Evolutionary conservation across 2,329 filamentous ascomycete species (phyloP), one percentile per base, ranked within the genome.

Genomic region (Xylariaceae sp.): DNA sequence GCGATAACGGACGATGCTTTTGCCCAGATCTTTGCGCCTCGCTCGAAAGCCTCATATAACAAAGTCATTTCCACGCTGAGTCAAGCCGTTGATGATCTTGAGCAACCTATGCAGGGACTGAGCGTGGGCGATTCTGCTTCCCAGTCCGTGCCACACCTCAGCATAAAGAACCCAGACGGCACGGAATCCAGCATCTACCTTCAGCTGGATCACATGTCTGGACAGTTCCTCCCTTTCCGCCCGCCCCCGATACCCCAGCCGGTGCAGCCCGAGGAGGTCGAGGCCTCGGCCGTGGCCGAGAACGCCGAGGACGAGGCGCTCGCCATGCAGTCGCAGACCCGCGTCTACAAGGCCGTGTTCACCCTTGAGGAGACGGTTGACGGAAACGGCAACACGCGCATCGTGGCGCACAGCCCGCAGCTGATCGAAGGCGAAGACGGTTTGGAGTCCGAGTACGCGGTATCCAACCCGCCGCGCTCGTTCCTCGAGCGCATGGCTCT

Each of bases 191-290:
- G 82, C 68, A 74, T 89, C 63, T 84, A 84, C 66, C 77, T 89
- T 60, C 86, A 88, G 68, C 80, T 88, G 57, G 84, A 89, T 72
- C 77, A 87, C 68, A 83, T 89, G 75, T 82, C 85, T 15, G 86
- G 84, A 67, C 82, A 85, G 62, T 89, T 93, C 69, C 77, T 87
- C 51, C 92, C 92, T 5, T 97, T 96, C 78, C 83, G 86, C 57
- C 88, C 90, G 18, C 94, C 93, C n/a, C 90, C 92, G 17, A 77
- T 87, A 49, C 94, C 93, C 0, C 77, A 85, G 61, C 83, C 89
- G 58, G 44, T 60, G n/a, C 68, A 74, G 51, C 61, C 69, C 47
- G 72, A 75, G 57, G 70, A 74, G 15, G 69, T 69, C 45, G 66
- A 71, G 67, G 58, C 67, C 23, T 64, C 69, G 49, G 68, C 71